Base-by-base conservation (phyloP, 768 basidiomycete species). In the Russula foetens region DNA sequence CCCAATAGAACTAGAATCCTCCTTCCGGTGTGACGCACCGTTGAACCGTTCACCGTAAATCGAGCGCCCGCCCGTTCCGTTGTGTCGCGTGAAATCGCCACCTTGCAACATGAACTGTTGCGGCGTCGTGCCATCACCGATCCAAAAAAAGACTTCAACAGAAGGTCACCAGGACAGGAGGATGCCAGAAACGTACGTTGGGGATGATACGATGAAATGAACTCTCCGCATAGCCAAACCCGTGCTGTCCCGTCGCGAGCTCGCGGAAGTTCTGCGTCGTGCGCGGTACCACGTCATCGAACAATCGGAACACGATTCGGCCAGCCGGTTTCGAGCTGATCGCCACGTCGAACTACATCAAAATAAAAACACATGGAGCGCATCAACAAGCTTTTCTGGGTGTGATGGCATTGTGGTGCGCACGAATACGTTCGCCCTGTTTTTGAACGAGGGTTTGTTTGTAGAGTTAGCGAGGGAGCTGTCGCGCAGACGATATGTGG, bases 191-290 rank as follows among this genome's bases (percentile, higher is more conserved):
- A 68, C 73, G 46, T 26, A 73, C 74, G 11, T 69, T 70, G 15
- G 77, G 77, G 60, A 79, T 77, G 66, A 80, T 70, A 45, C 80
- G 74, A 69, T 94, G 91, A 77, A 93, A 89, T 11, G 60, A 61
- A 60, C 84, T 84, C 2, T 79, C 81, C 26, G 80, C 72, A 74
- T 93, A 97, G 8, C 87, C 90, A 66, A 86, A 85, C 21, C 84
- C 82, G 61, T 82, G 78, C 66, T 82, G 76, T 7, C 83, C 83
- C 7, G 84, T 83, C 8, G 85, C 83, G 48, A 94, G 79, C 69
- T 88, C 85, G 56, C 91, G 85, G 76, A 93, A 94, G 77, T 93
- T 92, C 52, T 73, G 74, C 3, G 88, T 72, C 12, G 92, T 94
- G 72, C 80, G 82, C 56, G 93, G 93, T n/a, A 91, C 90, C 19